These are phyloP conservation scores for Colletotrichum eleusines DNA, from an alignment of 2,329 filamentous ascomycete genomes.

Conservation along the genomic window DNA sequence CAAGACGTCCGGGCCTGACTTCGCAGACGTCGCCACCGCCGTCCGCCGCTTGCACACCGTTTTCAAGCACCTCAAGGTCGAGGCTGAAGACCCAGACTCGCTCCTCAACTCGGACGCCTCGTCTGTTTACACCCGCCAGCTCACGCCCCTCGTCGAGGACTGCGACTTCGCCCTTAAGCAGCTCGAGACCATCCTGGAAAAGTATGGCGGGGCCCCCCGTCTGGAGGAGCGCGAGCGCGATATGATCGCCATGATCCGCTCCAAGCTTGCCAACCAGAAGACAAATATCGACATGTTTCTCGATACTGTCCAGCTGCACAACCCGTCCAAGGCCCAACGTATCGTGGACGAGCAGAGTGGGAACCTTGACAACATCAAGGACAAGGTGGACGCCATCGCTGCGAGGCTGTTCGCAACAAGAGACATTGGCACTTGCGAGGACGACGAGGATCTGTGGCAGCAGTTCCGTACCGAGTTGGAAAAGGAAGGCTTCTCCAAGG, in stretches of 20 bases:
- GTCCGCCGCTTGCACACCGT: slow-evolving; percentile 67
- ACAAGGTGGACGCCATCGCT: slow-evolving; percentile 71
- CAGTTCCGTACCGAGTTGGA: slow-evolving; percentile 70
- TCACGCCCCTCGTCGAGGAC: slow-evolving; percentile 66
- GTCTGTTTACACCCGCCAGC: slow-evolving; percentile 61
- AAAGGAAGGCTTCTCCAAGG: slow-evolving; percentile 67
- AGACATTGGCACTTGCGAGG: slow-evolving; percentile 53
- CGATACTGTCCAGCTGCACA: slow-evolving; percentile 67
- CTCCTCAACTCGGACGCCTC: slow-evolving; percentile 59
- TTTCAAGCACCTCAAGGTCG: slow-evolving; percentile 68
- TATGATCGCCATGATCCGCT: slow-evolving; percentile 57
- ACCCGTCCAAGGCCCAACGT: slow-evolving; percentile 54
- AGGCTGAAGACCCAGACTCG: slow-evolving; percentile 68
- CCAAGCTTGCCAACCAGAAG: slow-evolving; percentile 65
- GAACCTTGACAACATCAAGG: slow-evolving; percentile 66
- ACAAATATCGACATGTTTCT: slow-evolving; percentile 67
- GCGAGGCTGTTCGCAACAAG: slow-evolving; percentile 61
- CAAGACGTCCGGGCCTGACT: slow-evolving; percentile 61
- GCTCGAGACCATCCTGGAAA: slow-evolving; percentile 65
- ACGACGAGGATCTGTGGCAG: slow-evolving; percentile 68
- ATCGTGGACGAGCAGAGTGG: slow-evolving; percentile 53
- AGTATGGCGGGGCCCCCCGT: slow-evolving; percentile 51
- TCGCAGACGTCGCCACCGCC: slow-evolving; percentile 62
- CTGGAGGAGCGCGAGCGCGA: slow-evolving; percentile 51
- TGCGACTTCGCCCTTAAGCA: slow-evolving; percentile 67